phyloP scores from a whole-genome alignment of 1,284 basidiomycete genomes.

The Golubevia sp. region DNA sequence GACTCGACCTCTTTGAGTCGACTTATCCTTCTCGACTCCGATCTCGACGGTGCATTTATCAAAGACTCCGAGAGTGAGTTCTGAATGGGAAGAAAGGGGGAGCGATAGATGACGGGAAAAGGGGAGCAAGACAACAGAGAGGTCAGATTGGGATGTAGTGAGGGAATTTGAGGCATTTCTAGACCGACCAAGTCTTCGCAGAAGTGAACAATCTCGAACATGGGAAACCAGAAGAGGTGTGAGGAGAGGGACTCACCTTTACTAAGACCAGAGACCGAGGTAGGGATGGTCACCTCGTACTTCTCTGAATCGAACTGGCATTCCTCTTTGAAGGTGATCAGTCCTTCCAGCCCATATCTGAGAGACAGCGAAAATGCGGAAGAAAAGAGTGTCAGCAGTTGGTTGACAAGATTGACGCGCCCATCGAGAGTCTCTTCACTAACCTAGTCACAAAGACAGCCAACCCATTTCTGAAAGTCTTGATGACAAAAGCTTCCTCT shows the following conservation, averaged over 20 bases:
- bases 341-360: conserved; percentile 88
- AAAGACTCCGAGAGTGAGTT: conserved; percentile 68
- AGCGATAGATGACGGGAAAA: not conserved
- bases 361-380: not conserved
- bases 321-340: conserved; percentile 89
- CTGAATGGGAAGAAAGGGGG: conserved; percentile 5
- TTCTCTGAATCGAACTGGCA: conserved; percentile 87
- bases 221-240: too few relatives aligned
- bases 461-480: conserved; percentile 54
- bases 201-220: too few relatives aligned
- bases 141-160: conserved; percentile 65
- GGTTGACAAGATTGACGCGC: too few relatives aligned
- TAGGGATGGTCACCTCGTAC: conserved; percentile 78
- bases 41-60: conserved; percentile 89
- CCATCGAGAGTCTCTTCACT: too few relatives aligned
- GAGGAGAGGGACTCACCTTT: conserved; percentile 45
- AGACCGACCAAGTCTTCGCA: not conserved
- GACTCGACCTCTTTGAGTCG: conserved; percentile 88
- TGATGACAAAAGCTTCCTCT: conserved; percentile 50
- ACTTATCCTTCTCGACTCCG: conserved; percentile 89
- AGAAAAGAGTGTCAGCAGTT: too few relatives aligned
- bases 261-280: conserved; percentile 62
- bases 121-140: not conserved
- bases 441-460: conserved; percentile 55
- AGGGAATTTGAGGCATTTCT: not conserved